Conservation (phyloP, 768 basidiomycete genomes). For the Chalciporus chontae region DNA sequence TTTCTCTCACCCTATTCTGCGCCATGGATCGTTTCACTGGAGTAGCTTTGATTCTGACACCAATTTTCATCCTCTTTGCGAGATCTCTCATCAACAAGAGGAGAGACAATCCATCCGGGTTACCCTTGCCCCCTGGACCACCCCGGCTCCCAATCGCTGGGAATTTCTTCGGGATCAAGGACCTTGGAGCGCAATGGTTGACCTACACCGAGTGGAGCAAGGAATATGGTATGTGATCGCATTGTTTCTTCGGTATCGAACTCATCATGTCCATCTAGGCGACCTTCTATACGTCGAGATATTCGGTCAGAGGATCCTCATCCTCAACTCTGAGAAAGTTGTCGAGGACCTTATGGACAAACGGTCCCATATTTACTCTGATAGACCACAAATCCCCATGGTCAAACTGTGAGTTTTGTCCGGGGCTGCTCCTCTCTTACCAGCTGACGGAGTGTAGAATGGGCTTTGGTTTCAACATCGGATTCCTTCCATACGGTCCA, state of each 20-base stretch:
- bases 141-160: conserved; percentile 39
- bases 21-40: not conserved
- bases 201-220: conserved; percentile 41
- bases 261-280: no score
- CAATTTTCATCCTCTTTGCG: not conserved
- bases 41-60: not conserved
- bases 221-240: conserved; percentile 33
- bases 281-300: conserved; percentile 27
- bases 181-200: conserved; percentile 36
- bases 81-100: conserved; percentile 4
- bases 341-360: conserved; percentile 29
- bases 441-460: conserved; percentile 6
- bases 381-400: conserved; percentile 25
- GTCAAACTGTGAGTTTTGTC: conserved; percentile 4
- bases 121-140: conserved; percentile 41
- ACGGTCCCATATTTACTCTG: conserved; percentile 26
- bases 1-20: no score
- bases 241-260: no score
- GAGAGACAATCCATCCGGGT: conserved; percentile 14
- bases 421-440: no score
- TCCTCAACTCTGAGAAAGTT: conserved; percentile 23
- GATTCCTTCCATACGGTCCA: conserved; percentile 34
- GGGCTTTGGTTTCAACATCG: conserved; percentile 39
- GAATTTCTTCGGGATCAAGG: conserved; percentile 41
- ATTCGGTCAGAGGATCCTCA: conserved; percentile 18